phyloP scores from a whole-genome alignment of 2,329 filamentous ascomycete genomes.

The Cladosporium velox region DNA sequence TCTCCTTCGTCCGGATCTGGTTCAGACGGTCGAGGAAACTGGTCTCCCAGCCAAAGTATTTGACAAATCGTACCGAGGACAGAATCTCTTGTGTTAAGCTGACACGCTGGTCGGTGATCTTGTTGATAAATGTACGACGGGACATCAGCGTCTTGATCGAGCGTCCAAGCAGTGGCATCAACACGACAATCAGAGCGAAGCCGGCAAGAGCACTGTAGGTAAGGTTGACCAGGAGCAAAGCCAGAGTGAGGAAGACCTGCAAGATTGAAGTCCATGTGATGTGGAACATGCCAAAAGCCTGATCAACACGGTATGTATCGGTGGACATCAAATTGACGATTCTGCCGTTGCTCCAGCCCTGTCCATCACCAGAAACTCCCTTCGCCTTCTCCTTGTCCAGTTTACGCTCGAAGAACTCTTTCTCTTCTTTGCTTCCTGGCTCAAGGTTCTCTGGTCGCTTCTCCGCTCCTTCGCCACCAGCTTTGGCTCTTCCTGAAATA shows the following conservation, averaged over 20 bases:
- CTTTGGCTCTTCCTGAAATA: conserved; percentile 82
- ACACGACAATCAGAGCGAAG: conserved; percentile 77
- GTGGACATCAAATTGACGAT: conserved; percentile 94
- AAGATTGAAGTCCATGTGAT: conserved; percentile 87
- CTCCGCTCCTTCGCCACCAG: conserved; percentile 63
- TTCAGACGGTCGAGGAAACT: conserved; percentile 78
- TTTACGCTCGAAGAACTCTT: conserved; percentile 54
- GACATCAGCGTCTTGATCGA: conserved; percentile 76
- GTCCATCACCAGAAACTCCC: conserved; percentile 66
- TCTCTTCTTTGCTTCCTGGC: conserved; percentile 53
- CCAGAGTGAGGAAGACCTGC: conserved; percentile 73
- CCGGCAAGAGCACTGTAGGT: conserved; percentile 87
- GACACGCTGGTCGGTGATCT: conserved; percentile 89
- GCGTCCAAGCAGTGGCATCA: conserved; percentile 73
- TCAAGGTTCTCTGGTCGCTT: conserved; percentile 46
- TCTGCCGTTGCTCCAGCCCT: conserved; percentile 89
- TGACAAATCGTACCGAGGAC: conserved; percentile 89
- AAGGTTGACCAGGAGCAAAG: conserved; percentile 81
- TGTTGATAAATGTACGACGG: conserved; percentile 80
- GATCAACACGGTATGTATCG: conserved; percentile 89
- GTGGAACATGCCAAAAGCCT: conserved; percentile 86
- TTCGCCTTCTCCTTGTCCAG: conserved; percentile 46
- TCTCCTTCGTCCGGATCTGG: conserved; percentile 73
- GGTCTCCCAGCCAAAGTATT: conserved; percentile 93
- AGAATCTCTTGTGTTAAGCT: conserved; percentile 90